These are phyloP conservation scores for Aureobasidium uvarum DNA, from an alignment of 2,329 filamentous ascomycete species.

Conservation along the genomic window DNA sequence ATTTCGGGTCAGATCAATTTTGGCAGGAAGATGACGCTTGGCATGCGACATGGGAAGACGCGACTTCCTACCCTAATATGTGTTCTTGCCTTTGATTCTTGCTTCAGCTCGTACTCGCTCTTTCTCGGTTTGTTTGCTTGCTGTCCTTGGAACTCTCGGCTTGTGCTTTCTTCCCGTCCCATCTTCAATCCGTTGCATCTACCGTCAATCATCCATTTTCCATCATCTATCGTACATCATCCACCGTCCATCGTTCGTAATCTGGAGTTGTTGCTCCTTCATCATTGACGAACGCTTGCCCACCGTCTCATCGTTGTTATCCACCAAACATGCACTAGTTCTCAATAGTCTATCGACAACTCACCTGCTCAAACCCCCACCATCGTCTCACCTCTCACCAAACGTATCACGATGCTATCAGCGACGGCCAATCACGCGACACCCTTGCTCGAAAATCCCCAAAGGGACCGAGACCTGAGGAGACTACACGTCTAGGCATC, in stretches of 20 bases:
- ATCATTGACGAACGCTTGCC: neutral
- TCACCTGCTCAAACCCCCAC: neutral
- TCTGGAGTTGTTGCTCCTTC: neutral
- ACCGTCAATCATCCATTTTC: neutral
- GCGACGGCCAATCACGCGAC: neutral
- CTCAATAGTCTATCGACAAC: neutral
- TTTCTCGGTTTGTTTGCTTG: neutral
- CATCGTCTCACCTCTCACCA: neutral
- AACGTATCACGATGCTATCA: neutral
- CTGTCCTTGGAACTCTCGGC: neutral
- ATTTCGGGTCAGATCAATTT: neutral
- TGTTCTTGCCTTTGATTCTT: neutral
- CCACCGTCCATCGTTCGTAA: neutral
- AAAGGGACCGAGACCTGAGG: neutral
- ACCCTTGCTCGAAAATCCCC: neutral
- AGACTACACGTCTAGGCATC: neutral
- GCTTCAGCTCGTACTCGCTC: no score
- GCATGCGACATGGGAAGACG: neutral
- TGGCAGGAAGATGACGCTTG: neutral
- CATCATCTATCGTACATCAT: neutral
- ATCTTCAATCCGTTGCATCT: neutral
- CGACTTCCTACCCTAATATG: neutral
- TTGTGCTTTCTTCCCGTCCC: neutral
- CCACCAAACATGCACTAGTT: neutral
- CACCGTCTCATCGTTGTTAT: neutral